Evolutionary conservation across 2,329 filamentous ascomycete genomes (phyloP).

Genomic region (Cryphonectria naterciae): DNA sequence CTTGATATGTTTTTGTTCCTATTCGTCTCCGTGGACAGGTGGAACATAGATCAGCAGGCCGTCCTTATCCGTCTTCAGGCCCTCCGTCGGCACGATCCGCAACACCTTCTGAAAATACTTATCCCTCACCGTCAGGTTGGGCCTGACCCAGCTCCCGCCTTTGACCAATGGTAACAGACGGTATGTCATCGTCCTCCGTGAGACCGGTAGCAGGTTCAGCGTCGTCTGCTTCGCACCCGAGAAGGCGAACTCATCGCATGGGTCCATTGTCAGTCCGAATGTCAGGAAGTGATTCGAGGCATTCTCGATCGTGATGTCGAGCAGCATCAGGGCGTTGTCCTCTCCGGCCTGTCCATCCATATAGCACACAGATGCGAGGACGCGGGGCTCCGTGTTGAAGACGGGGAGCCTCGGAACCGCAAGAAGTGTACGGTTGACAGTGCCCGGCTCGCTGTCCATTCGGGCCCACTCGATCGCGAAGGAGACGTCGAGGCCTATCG

Average conservation of each 20-base stretch:
- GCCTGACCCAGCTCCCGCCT: slow-evolving; percentile 68
- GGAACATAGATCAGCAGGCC: slow-evolving; percentile 67
- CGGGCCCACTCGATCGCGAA: slow-evolving; percentile 81
- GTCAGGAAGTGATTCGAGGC: slow-evolving; percentile 93
- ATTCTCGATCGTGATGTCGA: slow-evolving; percentile 79
- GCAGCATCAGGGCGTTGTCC: slow-evolving; percentile 44
- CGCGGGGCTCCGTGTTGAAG: slow-evolving; percentile 82
- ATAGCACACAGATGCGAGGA: slow-evolving; percentile 66
- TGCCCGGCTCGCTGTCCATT: slow-evolving; percentile 39
- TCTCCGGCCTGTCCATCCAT: slow-evolving; percentile 36
- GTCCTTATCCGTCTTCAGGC: slow-evolving; percentile 67
- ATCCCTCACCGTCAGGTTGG: slow-evolving; percentile 78
- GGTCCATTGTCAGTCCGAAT: slow-evolving; percentile 90
- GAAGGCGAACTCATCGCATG: slow-evolving; percentile 90
- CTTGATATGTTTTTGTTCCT: slow-evolving; percentile 13
- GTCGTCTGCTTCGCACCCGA: slow-evolving; percentile 82
- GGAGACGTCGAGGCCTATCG: slow-evolving; percentile 73
- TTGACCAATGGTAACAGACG: slow-evolving; percentile 69
- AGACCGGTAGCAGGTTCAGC: slow-evolving; percentile 81
- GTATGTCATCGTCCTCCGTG: slow-evolving; percentile 74
- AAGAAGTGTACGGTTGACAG: slow-evolving; percentile 67
- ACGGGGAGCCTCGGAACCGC: slow-evolving; percentile 80
- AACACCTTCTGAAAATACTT: slow-evolving; percentile 92
- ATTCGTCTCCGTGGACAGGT: slow-evolving; percentile 34
- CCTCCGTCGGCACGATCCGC: slow-evolving; percentile 77